Evolutionary conservation across 1,284 basidiomycete genomes (phyloP).

Genomic region (Hypsizygus ulmarius): DNA sequence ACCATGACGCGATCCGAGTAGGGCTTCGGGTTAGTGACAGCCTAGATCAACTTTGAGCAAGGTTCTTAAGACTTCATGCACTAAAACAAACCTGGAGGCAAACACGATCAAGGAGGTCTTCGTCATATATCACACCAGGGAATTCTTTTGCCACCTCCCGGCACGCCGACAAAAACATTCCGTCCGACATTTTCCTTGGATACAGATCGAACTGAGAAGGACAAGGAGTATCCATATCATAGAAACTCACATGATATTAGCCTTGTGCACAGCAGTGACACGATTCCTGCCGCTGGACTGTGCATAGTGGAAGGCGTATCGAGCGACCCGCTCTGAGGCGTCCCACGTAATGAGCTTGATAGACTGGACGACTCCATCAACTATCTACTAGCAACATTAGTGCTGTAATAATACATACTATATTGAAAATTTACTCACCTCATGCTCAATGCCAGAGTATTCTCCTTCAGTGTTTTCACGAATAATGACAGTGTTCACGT

Average conservation of each 20-base stretch:
- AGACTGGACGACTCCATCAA: conserved; percentile 98
- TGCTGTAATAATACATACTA: not conserved
- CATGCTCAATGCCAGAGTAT: conserved; percentile 99
- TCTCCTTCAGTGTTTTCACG: conserved; percentile 99
- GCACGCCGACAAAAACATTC: conserved; percentile 99
- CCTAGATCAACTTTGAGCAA: conserved; percentile 38
- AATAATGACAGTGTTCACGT: conserved; percentile 97
- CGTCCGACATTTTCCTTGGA: conserved; percentile 96
- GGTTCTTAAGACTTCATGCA: not conserved
- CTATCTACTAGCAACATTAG: conserved; percentile 49
- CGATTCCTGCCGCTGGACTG: conserved; percentile 83
- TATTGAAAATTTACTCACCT: conserved; percentile 48
- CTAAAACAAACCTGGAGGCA: conserved; percentile 74
- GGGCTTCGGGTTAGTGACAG: conserved; percentile 91
- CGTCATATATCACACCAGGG: conserved; percentile 93
- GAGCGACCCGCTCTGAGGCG: conserved; percentile 96
- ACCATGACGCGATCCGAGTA: conserved; percentile 99
- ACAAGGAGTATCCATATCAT: not conserved
- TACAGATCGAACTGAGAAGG: not conserved
- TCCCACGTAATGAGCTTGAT: conserved; percentile 99
- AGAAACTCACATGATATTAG: conserved; percentile 88
- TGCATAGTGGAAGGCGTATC: conserved; percentile 99
- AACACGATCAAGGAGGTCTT: conserved; percentile 96
- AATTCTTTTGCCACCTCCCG: conserved; percentile 96
- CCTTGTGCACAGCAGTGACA: conserved; percentile 99